Evolutionary conservation across 2,329 filamentous ascomycete species (phyloP).

Genomic region (Fusarium sp.): DNA sequence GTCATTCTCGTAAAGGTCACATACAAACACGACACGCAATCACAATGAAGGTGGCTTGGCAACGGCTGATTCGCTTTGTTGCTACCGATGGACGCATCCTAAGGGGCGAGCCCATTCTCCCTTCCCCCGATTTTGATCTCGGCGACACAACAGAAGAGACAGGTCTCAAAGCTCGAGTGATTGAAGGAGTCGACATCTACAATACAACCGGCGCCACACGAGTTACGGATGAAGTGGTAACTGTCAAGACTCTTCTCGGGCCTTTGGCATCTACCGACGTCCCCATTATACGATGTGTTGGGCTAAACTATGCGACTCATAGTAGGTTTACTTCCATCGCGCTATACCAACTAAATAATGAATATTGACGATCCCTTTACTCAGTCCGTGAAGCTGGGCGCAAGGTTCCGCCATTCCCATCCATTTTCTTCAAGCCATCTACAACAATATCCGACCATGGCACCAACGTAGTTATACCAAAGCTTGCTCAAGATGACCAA

Average conservation of each 20-base stretch:
- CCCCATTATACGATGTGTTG: conserved; percentile 68
- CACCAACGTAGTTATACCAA: conserved; percentile 57
- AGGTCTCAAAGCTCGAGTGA: conserved; percentile 63
- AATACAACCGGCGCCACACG: conserved; percentile 59
- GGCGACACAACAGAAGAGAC: conserved; percentile 59
- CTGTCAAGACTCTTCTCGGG: conserved; percentile 65
- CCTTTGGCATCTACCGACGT: conserved; percentile 64
- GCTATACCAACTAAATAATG: not conserved
- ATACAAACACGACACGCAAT: not conserved
- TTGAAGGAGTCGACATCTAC: conserved; percentile 63
- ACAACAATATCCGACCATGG: conserved; percentile 54
- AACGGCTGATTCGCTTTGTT: conserved; percentile 66
- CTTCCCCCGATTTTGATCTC: conserved; percentile 57
- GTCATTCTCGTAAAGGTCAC: not conserved
- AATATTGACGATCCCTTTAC: not conserved
- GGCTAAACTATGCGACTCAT: conserved; percentile 70
- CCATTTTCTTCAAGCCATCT: conserved; percentile 62
- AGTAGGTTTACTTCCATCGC: conserved; percentile 48
- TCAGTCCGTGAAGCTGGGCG: conserved; percentile 64
- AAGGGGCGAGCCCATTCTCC: conserved; percentile 64
- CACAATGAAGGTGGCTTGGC: conserved; percentile 57
- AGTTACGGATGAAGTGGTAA: conserved; percentile 65
- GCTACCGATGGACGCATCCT: conserved; percentile 62
- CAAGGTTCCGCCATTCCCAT: conserved; percentile 61
- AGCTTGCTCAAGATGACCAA: conserved; percentile 59